These are phyloP conservation scores for Tolypocladium cylindrosporum DNA, from an alignment of 2,329 filamentous ascomycete species.

Conservation along the genomic window DNA sequence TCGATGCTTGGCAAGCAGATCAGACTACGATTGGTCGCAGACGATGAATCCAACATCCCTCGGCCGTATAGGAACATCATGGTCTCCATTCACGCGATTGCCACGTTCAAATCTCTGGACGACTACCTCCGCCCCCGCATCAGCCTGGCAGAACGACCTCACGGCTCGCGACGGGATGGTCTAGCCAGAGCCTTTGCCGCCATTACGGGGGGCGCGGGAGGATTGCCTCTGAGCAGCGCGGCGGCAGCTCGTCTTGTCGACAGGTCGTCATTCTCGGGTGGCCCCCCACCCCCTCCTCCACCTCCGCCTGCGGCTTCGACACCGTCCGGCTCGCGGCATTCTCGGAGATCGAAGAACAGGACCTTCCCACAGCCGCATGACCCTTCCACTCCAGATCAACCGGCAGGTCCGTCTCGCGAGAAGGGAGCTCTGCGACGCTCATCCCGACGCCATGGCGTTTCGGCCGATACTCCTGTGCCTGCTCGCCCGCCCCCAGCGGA, in stretches of 20 bases:
- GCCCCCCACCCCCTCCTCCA: constrained; percentile 26
- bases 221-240: constrained; percentile 42
- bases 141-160: constrained; percentile 60
- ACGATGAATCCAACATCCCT: constrained; percentile 85
- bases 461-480: constrained; percentile 40
- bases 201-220: constrained; percentile 64
- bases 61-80: constrained; percentile 85
- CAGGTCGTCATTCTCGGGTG: constrained; percentile 26
- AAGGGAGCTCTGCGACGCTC: constrained; percentile 53
- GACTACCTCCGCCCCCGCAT: constrained; percentile 92
- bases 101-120: constrained; percentile 92
- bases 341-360: constrained; percentile 37
- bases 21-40: constrained; percentile 76
- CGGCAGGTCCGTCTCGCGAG: constrained; percentile 42
- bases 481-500: constrained; percentile 45
- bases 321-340: constrained; percentile 32
- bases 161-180: constrained; percentile 52
- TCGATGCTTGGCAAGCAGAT: constrained; percentile 97
- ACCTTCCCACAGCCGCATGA: constrained; percentile 28
- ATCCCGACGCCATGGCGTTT: constrained; percentile 45
- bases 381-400: constrained; percentile 32
- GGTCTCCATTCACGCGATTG: constrained; percentile 97
- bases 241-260: constrained; percentile 38
- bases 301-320: constrained; percentile 17
- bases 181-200: constrained; percentile 62